These are phyloP conservation scores for Zoysia japonica DNA, from an alignment of 176 grass and related monocot genomes.

Conservation along the genomic window DNA sequence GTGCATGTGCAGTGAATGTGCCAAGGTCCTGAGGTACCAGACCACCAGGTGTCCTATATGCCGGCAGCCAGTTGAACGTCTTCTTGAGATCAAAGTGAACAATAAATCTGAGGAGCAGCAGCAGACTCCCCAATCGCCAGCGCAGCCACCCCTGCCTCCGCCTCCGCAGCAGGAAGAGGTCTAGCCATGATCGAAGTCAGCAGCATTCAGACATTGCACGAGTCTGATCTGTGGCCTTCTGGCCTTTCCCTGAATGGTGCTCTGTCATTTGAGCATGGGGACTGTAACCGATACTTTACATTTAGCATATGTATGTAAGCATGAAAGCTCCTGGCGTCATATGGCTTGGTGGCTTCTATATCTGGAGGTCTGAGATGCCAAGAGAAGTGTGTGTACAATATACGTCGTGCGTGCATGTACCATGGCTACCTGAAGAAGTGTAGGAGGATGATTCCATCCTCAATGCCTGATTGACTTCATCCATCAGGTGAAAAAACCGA, in stretches of 20 bases:
- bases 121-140: slow-evolving; percentile 32
- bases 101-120: slow-evolving; percentile 72
- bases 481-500: not conserved
- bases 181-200: slow-evolving; percentile 20
- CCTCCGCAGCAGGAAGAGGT: slow-evolving; percentile 41
- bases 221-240: slow-evolving; percentile 40
- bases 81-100: slow-evolving; percentile 90
- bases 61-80: slow-evolving; percentile 81
- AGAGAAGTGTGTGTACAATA: slow-evolving; percentile 26
- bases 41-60: slow-evolving; percentile 93
- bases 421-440: slow-evolving; percentile 45
- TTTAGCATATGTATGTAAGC: slow-evolving; percentile 33
- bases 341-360: slow-evolving; percentile 22
- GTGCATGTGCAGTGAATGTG: slow-evolving; percentile 98
- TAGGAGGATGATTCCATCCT: slow-evolving; percentile 24
- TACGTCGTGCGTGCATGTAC: slow-evolving; percentile 44
- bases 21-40: slow-evolving; percentile 95
- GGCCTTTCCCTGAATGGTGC: slow-evolving; percentile 23
- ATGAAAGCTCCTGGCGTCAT: slow-evolving; percentile 47
- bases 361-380: slow-evolving; percentile 18
- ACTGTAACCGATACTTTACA: slow-evolving; percentile 35
- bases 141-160: not conserved
- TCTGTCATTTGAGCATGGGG: slow-evolving; percentile 38
- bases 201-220: slow-evolving; percentile 38
- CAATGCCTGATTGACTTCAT: slow-evolving; percentile 10